Base-by-base conservation (phyloP, 331 rosid species). In the Erythrophleum ivorense region DNA sequence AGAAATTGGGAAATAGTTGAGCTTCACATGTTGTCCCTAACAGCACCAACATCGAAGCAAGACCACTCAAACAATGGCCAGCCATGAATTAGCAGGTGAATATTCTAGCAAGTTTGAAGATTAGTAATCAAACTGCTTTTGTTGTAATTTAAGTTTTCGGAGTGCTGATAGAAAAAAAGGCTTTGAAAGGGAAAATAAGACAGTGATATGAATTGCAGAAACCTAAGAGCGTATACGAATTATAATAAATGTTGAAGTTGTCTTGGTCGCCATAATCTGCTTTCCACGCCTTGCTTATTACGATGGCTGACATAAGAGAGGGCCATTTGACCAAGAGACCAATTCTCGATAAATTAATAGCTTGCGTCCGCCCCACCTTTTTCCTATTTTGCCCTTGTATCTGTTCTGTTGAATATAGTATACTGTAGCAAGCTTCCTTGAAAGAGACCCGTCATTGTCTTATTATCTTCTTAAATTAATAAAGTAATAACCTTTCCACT, bases 21-120 rank as follows among this genome's bases (percentile, higher is more conserved):
- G 89, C 89, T 48, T 80, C 68, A 59, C 87, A 76, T 9, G 55
- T 11, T 8, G 85, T 76, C n/a, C 65, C 62, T 29, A 72, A 29
- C n/a, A 83, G 6, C 49, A 79, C 40, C 52, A 83, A 5, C 14
- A 29, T 58, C 10, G 50, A 16, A 60, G 3, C 48, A 69, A 84
- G 60, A 68, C 16, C 9, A 0, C 9, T 57, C 16, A 52, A 33
- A 64, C 11, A 53, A 53, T 16, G 6, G 7, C 31, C 2, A 4
- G 73, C 74, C 84, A 74, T 78, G 16, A 48, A 33, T 14, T 6
- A 15, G 62, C 48, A 50, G 3, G 52, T 46, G 16, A 43, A 43
- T 5, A 43, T 43, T 43, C 9, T 43, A 43, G 46, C 46, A 43
- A 43, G 46, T 43, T 43, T 43, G 9, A 7, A 43, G 46, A 43